Evolutionary conservation across 2,329 filamentous ascomycete species (phyloP), one percentile per base, ranked within the genome.

Genomic region (Coleophoma crateriformis): DNA sequence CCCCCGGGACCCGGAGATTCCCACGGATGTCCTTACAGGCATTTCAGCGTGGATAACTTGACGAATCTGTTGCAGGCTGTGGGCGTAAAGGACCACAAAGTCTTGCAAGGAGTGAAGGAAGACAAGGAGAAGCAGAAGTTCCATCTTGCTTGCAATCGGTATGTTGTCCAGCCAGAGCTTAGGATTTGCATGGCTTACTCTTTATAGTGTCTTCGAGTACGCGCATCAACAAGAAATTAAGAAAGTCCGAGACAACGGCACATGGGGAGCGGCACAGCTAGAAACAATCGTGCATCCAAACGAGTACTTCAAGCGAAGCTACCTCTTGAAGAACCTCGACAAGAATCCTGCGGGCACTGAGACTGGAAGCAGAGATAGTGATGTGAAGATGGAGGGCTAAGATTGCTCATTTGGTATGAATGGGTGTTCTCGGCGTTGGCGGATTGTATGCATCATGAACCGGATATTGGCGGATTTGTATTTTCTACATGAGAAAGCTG

Each of bases 251-350:
- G 87, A 91, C 39, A 84, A 90, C 45, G 78, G 81, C 6, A 74
- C 84, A 46, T 86, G 86, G 82, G 83, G 77, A 12, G 72, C 84
- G 7, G 82, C 82, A 14, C 88, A 96, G 66, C 75, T 96, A 39
- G 92, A 97, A 69, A 97, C 92, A 0, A 95, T 99, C 64, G 85
- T 96, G 19, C 94, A 99, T 69, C 94, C 94, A 11, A 99, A 99
- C 67, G 91, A 92, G 57, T 99, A 96, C 70, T 99, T 97, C 70
- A 96, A 96, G 76, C 79, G 92, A 49, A 95, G 90, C 66, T 97
- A 90, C 67, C 63, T 95, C 59, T 72, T 99, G 53, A 96, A 90
- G 74, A 88, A 94, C 65, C 68, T 95, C 22, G 84, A 57, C 7
- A 65, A 59, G 47, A 56, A 51, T 20, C 33, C 33, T 19, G 15